A percentile compares a stretch with the other conserved stretches of the same genome.
Evolutionary conservation across 2,329 filamentous ascomycete genomes (phyloP).

Genomic region (Stagonosporopsis rhizophila): DNA sequence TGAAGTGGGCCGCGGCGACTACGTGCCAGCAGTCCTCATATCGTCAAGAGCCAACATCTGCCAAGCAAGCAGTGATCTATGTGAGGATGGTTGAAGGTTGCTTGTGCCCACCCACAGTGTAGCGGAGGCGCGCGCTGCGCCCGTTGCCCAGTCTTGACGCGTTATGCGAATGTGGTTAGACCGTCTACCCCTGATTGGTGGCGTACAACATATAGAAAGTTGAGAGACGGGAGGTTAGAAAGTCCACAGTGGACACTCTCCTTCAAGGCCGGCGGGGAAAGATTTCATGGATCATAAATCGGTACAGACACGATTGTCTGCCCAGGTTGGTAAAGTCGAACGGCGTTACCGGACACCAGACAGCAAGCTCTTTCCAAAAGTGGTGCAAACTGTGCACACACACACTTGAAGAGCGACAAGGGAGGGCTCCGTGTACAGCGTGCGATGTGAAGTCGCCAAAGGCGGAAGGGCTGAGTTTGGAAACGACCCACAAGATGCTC

Average conservation of each 20-base stretch:
- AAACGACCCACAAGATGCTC: background rate
- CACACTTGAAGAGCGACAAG: background rate
- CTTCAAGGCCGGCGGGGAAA: background rate
- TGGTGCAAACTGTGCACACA: background rate
- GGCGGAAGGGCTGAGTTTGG: background rate
- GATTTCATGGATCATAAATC: background rate
- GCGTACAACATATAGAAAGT: background rate
- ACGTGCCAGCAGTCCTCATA: slow-evolving; percentile 17
- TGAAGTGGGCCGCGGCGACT: slow-evolving; percentile 9
- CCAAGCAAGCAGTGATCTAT: slow-evolving; percentile 3
- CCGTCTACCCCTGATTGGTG: background rate
- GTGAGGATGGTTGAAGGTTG: background rate
- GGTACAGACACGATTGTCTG: background rate
- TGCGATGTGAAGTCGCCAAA: background rate
- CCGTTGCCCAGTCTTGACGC: slow-evolving; percentile 1
- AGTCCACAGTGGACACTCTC: background rate
- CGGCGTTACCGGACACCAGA: background rate
- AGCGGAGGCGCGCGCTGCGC: slow-evolving; percentile 21
- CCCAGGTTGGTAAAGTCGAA: background rate
- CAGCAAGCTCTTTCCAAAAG: background rate
- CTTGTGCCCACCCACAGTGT: background rate
- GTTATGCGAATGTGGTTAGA: slow-evolving; percentile 5
- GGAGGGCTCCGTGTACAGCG: background rate
- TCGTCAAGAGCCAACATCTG: slow-evolving; percentile 10
- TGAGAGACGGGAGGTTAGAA: background rate